These are phyloP conservation scores for Entomophthora muscae DNA, from an alignment of 371 early-diverging fungal genomes.

Conservation along the genomic window DNA sequence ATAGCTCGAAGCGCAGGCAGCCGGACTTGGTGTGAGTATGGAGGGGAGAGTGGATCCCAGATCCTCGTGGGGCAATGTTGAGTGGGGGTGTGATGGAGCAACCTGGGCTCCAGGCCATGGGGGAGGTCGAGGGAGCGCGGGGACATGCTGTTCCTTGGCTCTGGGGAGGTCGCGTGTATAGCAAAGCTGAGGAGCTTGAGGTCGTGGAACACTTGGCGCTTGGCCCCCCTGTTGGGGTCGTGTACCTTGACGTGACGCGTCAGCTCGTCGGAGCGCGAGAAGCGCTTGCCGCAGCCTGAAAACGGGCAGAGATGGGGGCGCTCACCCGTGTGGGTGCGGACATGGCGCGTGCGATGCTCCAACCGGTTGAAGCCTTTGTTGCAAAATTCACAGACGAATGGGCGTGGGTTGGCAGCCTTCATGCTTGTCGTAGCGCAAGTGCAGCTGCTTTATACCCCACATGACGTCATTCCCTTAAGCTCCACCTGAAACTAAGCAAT, in stretches of 20 bases:
- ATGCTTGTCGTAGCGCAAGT: too few relatives aligned
- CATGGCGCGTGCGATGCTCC: slow-evolving; percentile 56
- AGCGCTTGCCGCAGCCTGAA: slow-evolving; percentile 49
- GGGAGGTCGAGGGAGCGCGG: neutral
- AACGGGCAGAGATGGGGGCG: slow-evolving; percentile 57
- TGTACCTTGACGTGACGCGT: slow-evolving; percentile 43
- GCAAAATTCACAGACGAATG: slow-evolving; percentile 42
- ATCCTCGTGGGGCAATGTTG: neutral
- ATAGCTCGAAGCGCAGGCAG: neutral
- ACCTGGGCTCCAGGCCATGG: neutral
- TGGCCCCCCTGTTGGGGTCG: neutral
- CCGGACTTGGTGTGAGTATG: neutral
- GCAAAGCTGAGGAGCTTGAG: too few relatives aligned
- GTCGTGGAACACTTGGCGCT: slow-evolving; percentile 13
- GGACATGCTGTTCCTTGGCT: neutral
- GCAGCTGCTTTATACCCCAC: too few relatives aligned
- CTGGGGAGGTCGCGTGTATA: neutral
- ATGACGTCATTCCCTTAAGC: too few relatives aligned
- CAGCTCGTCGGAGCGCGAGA: slow-evolving; percentile 51
- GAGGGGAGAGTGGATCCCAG: neutral
- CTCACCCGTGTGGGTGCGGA: slow-evolving; percentile 70
- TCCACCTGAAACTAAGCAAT: too few relatives aligned
- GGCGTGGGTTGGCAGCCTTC: slow-evolving; percentile 19
- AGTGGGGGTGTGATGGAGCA: neutral
- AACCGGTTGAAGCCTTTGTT: slow-evolving; percentile 41